Conservation (phyloP, 768 basidiomycete genomes). For the Psilocybe cubensis region DNA sequence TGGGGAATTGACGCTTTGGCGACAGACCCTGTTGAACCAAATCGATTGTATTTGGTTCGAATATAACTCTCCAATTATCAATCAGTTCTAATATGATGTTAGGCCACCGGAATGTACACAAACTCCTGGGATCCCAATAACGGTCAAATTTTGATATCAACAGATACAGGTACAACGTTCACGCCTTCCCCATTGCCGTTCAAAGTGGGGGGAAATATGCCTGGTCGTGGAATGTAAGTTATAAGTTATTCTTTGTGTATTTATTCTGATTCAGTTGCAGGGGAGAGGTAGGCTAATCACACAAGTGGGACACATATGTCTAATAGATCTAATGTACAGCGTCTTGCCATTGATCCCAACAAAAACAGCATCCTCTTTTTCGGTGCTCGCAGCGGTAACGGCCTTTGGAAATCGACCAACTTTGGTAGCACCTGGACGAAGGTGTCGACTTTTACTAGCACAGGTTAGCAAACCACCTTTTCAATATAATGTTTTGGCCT, state of each 20-base stretch:
- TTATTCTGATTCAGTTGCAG: conserved; percentile 21
- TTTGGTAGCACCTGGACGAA: conserved; percentile 62
- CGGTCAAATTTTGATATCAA: conserved; percentile 64
- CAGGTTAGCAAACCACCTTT: conserved; percentile 39
- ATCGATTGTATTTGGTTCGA: conserved; percentile 54
- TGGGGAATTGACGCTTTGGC: conserved; percentile 68
- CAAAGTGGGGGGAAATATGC: conserved; percentile 74
- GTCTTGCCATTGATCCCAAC: conserved; percentile 66
- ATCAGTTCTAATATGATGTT: not conserved
- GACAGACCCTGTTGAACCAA: conserved; percentile 60
- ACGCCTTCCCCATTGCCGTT: conserved; percentile 56
- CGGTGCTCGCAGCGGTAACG: conserved; percentile 66
- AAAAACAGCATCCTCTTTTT: conserved; percentile 64
- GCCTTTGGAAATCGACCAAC: conserved; percentile 68
- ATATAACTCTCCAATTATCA: not conserved
- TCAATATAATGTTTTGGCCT: not conserved
- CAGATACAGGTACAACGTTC: conserved; percentile 60
- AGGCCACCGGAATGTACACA: conserved; percentile 66
- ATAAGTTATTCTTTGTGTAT: conserved; percentile 7
- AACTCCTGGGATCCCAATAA: conserved; percentile 67
- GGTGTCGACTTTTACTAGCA: conserved; percentile 60
- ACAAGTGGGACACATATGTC: not conserved
- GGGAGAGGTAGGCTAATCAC: conserved; percentile 46
- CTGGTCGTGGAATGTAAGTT: conserved; percentile 62
- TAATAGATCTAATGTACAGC: conserved; percentile 33